These are phyloP conservation scores for Podila horticola DNA, from an alignment of 192 early-diverging fungal species.

Conservation along the genomic window DNA sequence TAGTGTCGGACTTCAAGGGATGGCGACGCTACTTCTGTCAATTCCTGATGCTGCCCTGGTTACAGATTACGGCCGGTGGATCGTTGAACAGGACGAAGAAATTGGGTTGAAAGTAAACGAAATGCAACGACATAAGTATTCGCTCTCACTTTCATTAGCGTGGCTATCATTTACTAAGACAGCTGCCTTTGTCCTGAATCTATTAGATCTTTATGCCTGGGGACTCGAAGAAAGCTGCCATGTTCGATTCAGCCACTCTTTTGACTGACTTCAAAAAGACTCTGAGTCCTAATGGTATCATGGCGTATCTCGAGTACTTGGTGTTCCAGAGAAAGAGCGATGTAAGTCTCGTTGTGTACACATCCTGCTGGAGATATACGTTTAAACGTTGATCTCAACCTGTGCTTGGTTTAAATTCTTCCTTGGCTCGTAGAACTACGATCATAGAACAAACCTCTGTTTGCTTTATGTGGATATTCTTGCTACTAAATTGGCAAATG, in stretches of 20 bases:
- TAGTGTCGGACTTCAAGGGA: conserved; percentile 45
- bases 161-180: not conserved
- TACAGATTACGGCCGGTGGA: conserved; percentile 63
- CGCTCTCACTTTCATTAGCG: too few species aligned
- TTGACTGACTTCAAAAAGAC: conserved; percentile 31
- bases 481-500: not conserved
- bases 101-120: conserved; percentile 58
- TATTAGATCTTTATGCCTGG: conserved; percentile 52
- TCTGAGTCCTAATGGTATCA: conserved; percentile 45
- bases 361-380: not conserved
- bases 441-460: conserved; percentile 25
- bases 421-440: conserved; percentile 6
- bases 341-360: conserved; percentile 7
- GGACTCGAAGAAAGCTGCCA: conserved; percentile 25
- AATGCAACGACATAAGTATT: not conserved
- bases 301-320: conserved; percentile 63
- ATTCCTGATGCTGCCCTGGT: conserved; percentile 46
- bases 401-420: not conserved
- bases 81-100: conserved; percentile 52
- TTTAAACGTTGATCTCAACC: too few species aligned
- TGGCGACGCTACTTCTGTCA: conserved; percentile 52
- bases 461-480: conserved; percentile 32
- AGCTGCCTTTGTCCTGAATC: not conserved
- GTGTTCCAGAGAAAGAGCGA: conserved; percentile 59
- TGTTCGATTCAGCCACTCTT: conserved; percentile 52